Conservation (phyloP, 257 asterid genomes). For the Solanum arcanum region DNA sequence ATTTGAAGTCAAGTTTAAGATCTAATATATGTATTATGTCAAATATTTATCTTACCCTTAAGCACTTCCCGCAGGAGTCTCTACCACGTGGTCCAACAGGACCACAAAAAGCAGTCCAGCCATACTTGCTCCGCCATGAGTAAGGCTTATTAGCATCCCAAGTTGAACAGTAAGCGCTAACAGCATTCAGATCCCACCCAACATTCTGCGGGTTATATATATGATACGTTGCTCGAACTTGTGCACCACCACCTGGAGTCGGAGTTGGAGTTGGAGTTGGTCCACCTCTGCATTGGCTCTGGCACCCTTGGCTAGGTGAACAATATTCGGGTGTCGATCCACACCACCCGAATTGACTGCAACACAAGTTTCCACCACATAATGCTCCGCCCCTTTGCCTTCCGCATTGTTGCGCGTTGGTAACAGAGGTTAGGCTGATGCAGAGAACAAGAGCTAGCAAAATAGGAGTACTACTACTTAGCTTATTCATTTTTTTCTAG, state of each 20-base stretch:
- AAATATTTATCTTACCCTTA: slow-evolving; percentile 5
- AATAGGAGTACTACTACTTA: not conserved
- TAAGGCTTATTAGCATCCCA: slow-evolving; percentile 21
- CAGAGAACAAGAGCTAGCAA: not conserved
- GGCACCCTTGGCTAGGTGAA: slow-evolving; percentile 1
- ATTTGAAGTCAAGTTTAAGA: too few species aligned
- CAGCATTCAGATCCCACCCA: slow-evolving; percentile 12
- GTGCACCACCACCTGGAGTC: not conserved
- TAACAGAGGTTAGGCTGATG: not conserved
- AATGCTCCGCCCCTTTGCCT: not conserved
- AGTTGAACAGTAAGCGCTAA: slow-evolving; percentile 15
- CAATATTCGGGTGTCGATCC: not conserved
- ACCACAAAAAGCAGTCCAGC: slow-evolving; percentile 30
- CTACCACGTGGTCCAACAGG: slow-evolving; percentile 16
- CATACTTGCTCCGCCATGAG: slow-evolving; percentile 6
- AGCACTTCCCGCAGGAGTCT: slow-evolving; percentile 15
- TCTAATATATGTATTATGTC: too few species aligned
- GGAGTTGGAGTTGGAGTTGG: not conserved
- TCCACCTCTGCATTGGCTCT: not conserved
- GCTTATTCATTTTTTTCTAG: not conserved
- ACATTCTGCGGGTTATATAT: slow-evolving; percentile 11
- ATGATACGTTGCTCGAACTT: slow-evolving; percentile 17
- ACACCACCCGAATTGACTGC: not conserved
- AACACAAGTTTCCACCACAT: not conserved
- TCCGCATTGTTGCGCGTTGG: not conserved